A percentile compares a stretch with the other conserved stretches of the same genome.
phyloP scores from a whole-genome alignment of 1,139 yeast species.

The Hyphopichia wangnamkhiaoensis region DNA sequence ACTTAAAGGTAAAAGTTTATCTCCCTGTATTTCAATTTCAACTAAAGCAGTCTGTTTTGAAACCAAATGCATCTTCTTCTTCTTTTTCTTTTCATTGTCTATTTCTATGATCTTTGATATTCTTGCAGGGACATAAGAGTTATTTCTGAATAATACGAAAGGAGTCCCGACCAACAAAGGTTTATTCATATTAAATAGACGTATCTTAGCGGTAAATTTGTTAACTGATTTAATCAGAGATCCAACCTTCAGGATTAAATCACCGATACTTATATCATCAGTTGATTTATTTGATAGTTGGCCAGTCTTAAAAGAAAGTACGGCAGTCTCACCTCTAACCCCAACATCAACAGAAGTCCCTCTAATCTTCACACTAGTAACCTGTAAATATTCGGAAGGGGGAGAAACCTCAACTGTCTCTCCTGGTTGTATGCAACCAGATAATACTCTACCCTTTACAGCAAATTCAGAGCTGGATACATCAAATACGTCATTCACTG shows the following conservation, averaged over 20 bases:
- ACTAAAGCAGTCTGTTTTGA: constrained; percentile 75
- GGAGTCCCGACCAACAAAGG: constrained; percentile 87
- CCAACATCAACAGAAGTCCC: constrained; percentile 44
- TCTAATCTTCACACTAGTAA: constrained; percentile 30
- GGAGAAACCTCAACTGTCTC: constrained; percentile 71
- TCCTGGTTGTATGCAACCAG: constrained; percentile 78
- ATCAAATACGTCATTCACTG: constrained; percentile 50
- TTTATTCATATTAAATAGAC: constrained; percentile 66
- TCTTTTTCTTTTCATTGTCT: constrained; percentile 37
- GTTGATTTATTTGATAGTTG: constrained; percentile 50
- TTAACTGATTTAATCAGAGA: constrained; percentile 49
- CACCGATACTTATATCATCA: constrained; percentile 61
- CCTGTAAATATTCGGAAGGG: constrained; percentile 32
- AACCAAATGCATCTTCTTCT: constrained; percentile 68
- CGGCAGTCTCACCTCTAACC: constrained; percentile 69
- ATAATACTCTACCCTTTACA: constrained; percentile 69
- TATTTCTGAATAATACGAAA: constrained; percentile 79
- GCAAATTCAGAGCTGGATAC: constrained; percentile 41
- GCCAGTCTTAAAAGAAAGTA: constrained; percentile 53
- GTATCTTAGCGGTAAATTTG: constrained; percentile 56
- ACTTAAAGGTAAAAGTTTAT: constrained; percentile 61
- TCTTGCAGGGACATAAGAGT: constrained; percentile 74
- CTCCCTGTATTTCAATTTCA: constrained; percentile 60
- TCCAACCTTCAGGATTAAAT: constrained; percentile 58
- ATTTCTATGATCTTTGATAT: constrained; percentile 57